Evolutionary conservation across 176 grass and related monocot species (phyloP).

Genomic region (Leersia perrieri): DNA sequence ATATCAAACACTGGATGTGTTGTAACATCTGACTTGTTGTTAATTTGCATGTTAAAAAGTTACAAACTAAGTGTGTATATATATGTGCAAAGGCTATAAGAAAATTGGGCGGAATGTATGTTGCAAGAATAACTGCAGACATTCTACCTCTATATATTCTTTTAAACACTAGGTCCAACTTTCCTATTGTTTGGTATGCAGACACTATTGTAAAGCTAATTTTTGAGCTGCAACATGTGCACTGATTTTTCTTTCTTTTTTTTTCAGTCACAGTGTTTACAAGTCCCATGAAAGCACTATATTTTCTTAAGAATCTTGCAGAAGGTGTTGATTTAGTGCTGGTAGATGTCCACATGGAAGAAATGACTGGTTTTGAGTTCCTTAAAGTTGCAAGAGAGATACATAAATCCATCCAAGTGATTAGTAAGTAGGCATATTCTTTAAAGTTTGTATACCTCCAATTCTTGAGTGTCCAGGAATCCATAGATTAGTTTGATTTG

Average conservation of each 20-base stretch:
- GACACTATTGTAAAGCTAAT: neutral
- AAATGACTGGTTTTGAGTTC: neutral
- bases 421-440: neutral
- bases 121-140: neutral
- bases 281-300: slow-evolving; percentile 30
- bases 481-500: neutral
- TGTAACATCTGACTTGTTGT: neutral
- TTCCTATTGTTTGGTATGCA: neutral
- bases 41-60: neutral
- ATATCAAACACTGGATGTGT: neutral
- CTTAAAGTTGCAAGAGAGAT: neutral
- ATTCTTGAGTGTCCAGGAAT: too few relatives aligned
- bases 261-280: slow-evolving; percentile 13
- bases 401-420: neutral
- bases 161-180: neutral
- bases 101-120: neutral
- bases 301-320: neutral
- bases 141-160: neutral
- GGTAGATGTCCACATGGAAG: neutral
- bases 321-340: neutral
- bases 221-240: neutral
- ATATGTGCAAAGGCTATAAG: too few relatives aligned
- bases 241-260: neutral
- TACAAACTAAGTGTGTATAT: too few relatives aligned
- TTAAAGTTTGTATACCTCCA: neutral